Base-by-base conservation (phyloP, 805 yeast genomes). In the Kuraishia molischiana region DNA sequence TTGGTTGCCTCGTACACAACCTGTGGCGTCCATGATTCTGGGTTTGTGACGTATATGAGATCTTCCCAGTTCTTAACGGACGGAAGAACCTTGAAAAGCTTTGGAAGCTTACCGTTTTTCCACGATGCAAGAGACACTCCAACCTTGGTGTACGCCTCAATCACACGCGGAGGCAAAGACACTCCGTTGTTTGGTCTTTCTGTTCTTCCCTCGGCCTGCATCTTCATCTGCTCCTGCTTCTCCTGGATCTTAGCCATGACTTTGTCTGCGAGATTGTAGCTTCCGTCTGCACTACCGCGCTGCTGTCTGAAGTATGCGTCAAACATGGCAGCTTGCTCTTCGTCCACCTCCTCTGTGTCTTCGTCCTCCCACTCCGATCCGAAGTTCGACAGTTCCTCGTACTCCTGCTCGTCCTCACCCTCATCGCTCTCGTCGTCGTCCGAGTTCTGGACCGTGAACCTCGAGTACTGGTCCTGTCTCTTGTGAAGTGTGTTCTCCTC, bases 71-170 rank as follows among this genome's bases (percentile, higher is more conserved):
- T 90, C 49, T 74, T 81, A 46, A 92, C 70, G 3, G 95, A 74
- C 26, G 99, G 99, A 39, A 94, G 73, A 36, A 92, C 95, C 56
- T 92, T 92, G 68, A 92, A 92, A 24, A 94, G 73, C 52, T 90
- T 89, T n/a, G 98, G 98, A 38, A 92, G 69, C 59, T 89, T 89
- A 36, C 98, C 99, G 52, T 92, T 95, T 29, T 89, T 82, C 76
- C 94, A 92, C 4, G 94, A 77, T 17, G 86, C 72, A 42, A 92
- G 67, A 37, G 90, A 79, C 47, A 78, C 79, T 6, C 97, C 97
- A 34, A 92, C 90, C 53, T 85, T 85, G 35, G 85, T 80, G 57
- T 90, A 92, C 1, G 96, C 97, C 45, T 84, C 87, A 51, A 92
- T 87, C 39, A 92, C 97, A 57, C 92, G 89, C 41, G 96, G 96